phyloP scores from a whole-genome alignment of 208 protist species.

The Porcisia hertigi region DNA sequence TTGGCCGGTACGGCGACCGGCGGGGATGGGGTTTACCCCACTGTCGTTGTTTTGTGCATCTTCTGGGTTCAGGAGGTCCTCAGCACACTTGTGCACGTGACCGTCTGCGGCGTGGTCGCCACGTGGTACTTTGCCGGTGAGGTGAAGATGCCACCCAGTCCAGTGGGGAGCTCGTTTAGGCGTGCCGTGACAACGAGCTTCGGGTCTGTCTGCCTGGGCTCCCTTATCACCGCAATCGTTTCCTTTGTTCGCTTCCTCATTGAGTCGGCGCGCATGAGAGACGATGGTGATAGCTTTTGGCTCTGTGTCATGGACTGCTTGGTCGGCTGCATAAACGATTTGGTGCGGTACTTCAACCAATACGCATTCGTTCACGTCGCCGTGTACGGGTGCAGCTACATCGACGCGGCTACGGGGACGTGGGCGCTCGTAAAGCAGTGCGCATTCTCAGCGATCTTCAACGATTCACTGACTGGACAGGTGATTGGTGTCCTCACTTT shows the following conservation, averaged over 20 bases:
- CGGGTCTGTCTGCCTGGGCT: slow-evolving; percentile 89
- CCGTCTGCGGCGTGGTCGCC: slow-evolving; percentile 66
- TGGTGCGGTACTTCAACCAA: slow-evolving; percentile 86
- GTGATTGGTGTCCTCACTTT: slow-evolving; percentile 45
- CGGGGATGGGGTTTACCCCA: slow-evolving; percentile 20
- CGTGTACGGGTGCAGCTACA: slow-evolving; percentile 88
- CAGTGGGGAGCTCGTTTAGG: slow-evolving; percentile 60
- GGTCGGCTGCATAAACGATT: slow-evolving; percentile 51
- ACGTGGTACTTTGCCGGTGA: slow-evolving; percentile 90
- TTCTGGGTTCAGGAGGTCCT: slow-evolving; percentile 79
- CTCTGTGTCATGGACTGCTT: slow-evolving; percentile 55
- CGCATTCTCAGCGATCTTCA: slow-evolving; percentile 76
- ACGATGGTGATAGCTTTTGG: slow-evolving; percentile 47
- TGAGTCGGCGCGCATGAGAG: slow-evolving; percentile 17
- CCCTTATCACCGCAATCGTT: slow-evolving; percentile 76
- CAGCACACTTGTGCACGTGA: slow-evolving; percentile 66
- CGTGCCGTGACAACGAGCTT: slow-evolving; percentile 81
- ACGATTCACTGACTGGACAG: slow-evolving; percentile 60
- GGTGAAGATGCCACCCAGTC: slow-evolving; percentile 49
- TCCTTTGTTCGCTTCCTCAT: slow-evolving; percentile 60
- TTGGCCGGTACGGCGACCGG: slow-evolving; percentile 19
- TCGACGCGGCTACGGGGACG: slow-evolving; percentile 71
- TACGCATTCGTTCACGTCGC: slow-evolving; percentile 92
- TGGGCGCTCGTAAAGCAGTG: slow-evolving; percentile 68
- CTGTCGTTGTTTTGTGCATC: slow-evolving; percentile 43